Conservation (phyloP, 495 filamentous ascomycete genomes). For the Hypoxylon lenormandii region DNA sequence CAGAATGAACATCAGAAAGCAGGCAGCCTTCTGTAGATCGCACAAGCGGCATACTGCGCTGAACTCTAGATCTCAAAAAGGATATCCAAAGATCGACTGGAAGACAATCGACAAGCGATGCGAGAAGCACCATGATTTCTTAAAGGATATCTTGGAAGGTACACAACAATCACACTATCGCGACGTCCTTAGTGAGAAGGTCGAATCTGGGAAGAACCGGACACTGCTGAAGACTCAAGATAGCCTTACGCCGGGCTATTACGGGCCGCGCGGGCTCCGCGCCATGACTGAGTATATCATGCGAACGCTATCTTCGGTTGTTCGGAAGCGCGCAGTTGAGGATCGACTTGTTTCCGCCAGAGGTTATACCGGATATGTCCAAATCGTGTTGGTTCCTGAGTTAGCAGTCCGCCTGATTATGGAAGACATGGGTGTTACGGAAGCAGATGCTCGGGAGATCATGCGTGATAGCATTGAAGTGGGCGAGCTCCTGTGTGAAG, state of each 20-base stretch:
- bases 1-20: constrained; percentile 70
- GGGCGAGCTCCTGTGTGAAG: constrained; percentile 79
- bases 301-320: constrained; percentile 66
- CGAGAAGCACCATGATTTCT: constrained; percentile 61
- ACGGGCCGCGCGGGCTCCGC: constrained; percentile 80
- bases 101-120: constrained; percentile 72
- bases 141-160: constrained; percentile 71
- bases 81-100: constrained; percentile 88
- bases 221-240: constrained; percentile 68
- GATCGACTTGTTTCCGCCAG: constrained; percentile 77
- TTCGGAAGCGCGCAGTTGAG: constrained; percentile 71
- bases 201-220: constrained; percentile 71
- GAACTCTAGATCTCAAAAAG: constrained; percentile 69
- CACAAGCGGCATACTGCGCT: constrained; percentile 73
- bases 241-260: constrained; percentile 77
- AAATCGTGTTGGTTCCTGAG: constrained; percentile 88
- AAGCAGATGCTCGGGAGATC: constrained; percentile 73
- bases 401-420: constrained; percentile 79
- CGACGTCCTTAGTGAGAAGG: constrained; percentile 66
- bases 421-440: constrained; percentile 82
- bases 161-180: constrained; percentile 70
- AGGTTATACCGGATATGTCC: constrained; percentile 80
- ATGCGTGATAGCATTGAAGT: constrained; percentile 79
- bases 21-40: constrained; percentile 75
- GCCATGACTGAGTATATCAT: constrained; percentile 75